These are phyloP conservation scores for Pseudonitzschia multiseries DNA, from an alignment of 108 stramenopile species.

Conservation along the genomic window DNA sequence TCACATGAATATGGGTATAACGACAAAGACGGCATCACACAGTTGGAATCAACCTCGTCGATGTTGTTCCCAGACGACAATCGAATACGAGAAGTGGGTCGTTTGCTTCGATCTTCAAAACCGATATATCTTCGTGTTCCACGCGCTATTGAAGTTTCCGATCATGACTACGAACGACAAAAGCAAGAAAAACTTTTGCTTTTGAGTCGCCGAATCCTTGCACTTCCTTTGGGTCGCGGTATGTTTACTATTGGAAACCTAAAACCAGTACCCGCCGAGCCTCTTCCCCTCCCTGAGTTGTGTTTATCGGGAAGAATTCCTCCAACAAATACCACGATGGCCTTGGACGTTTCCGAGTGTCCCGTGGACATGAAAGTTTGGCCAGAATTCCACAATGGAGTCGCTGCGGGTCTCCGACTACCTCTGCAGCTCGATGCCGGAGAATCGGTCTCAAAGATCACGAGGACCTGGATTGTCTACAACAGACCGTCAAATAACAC, in stretches of 20 bases:
- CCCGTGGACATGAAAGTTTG: conserved; percentile 82
- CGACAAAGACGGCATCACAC: conserved; percentile 81
- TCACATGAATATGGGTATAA: conserved; percentile 29
- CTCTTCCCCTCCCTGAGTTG: conserved; percentile 85
- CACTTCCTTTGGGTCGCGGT: conserved; percentile 90
- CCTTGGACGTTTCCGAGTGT: conserved; percentile 69
- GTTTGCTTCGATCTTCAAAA: conserved; percentile 87
- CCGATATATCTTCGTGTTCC: conserved; percentile 79
- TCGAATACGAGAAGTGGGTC: conserved; percentile 85
- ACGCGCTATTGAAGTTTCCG: conserved; percentile 81
- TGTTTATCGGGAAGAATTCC: conserved; percentile 89
- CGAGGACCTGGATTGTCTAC: conserved; percentile 96
- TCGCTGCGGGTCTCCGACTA: conserved; percentile 92
- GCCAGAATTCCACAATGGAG: conserved; percentile 99
- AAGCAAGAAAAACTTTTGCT: conserved; percentile 87
- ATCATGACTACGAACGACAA: conserved; percentile 86
- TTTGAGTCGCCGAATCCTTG: conserved; percentile 81
- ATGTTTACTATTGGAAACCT: conserved; percentile 96
- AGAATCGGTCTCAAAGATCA: conserved; percentile 50
- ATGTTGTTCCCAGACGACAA: conserved; percentile 91
- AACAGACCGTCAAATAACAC: conserved; percentile 61
- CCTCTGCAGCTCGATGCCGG: conserved; percentile 37
- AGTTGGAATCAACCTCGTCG: conserved; percentile 70
- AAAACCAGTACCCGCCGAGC: conserved; percentile 75
- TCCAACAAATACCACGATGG: conserved; percentile 85